These are phyloP conservation scores for Striga hermonthica DNA, from an alignment of 305 asterid species.

Conservation along the genomic window DNA sequence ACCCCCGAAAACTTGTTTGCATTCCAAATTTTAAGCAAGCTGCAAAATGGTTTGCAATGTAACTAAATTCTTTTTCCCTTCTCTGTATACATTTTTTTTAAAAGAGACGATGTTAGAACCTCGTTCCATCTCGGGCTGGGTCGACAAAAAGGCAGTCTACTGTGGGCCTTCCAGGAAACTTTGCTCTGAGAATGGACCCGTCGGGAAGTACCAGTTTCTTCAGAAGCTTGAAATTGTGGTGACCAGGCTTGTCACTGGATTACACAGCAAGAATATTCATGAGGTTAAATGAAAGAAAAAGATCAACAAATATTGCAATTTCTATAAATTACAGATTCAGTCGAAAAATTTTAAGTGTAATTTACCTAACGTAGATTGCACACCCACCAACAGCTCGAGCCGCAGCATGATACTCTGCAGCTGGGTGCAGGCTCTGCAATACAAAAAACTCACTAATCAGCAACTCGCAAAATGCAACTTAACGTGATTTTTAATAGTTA, in stretches of 20 bases:
- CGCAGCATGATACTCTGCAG: slow-evolving; percentile 97
- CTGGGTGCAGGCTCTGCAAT: slow-evolving; percentile 83
- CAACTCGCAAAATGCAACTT: background rate
- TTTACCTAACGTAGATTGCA: slow-evolving; percentile 83
- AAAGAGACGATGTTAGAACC: slow-evolving; percentile 37
- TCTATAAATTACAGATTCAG: too few species aligned
- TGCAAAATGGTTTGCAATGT: slow-evolving; percentile 31
- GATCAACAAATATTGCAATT: too few species aligned
- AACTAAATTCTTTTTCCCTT: too few species aligned
- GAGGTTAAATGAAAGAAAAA: too few species aligned
- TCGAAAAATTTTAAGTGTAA: too few species aligned
- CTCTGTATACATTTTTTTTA: too few species aligned
- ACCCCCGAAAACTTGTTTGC: slow-evolving; percentile 74
- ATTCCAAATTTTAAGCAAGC: slow-evolving; percentile 97
- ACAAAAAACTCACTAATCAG: background rate
- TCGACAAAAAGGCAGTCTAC: slow-evolving; percentile 71
- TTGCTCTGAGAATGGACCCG: slow-evolving; percentile 83
- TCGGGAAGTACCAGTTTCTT: slow-evolving; percentile 78
- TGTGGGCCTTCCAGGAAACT: slow-evolving; percentile 89
- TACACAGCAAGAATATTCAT: background rate
- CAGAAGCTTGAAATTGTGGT: slow-evolving; percentile 89
- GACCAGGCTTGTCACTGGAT: slow-evolving; percentile 87
- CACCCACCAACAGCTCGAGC: slow-evolving; percentile 99
- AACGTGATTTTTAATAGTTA: too few species aligned
- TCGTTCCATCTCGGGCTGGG: slow-evolving; percentile 94